A percentile compares a stretch with the other conserved stretches of the same genome.
Conservation (phyloP, 2,329 filamentous ascomycete genomes). For the Microcyclospora tardicrescens region DNA sequence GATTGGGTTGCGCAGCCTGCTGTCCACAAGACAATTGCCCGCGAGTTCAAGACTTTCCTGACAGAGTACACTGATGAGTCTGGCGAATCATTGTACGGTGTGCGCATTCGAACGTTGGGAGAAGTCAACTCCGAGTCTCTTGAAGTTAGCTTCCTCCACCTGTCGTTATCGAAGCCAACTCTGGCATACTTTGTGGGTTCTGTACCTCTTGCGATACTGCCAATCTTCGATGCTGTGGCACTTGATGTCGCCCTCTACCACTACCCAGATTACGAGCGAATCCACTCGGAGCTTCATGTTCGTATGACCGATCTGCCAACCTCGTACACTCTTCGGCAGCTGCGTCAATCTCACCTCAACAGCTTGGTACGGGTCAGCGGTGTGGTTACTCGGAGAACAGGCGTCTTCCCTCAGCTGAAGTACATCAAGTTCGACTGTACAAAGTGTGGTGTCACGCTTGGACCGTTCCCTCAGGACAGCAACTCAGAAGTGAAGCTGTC, state of each 20-base stretch:
- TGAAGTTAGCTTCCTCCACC: slow-evolving; percentile 89
- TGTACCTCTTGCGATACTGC: slow-evolving; percentile 85
- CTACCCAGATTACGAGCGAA: slow-evolving; percentile 94
- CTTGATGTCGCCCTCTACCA: slow-evolving; percentile 93
- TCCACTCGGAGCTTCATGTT: slow-evolving; percentile 95
- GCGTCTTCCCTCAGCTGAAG: slow-evolving; percentile 94
- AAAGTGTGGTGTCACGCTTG: slow-evolving; percentile 83
- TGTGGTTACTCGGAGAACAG: slow-evolving; percentile 84
- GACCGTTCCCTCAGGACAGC: slow-evolving; percentile 94
- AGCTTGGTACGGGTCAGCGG: slow-evolving; percentile 88
- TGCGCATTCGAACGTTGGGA: slow-evolving; percentile 86
- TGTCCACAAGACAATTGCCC: slow-evolving; percentile 83
- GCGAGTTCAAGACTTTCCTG: slow-evolving; percentile 94
- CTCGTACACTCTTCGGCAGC: slow-evolving; percentile 85
- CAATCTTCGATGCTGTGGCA: slow-evolving; percentile 90
- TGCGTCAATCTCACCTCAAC: slow-evolving; percentile 91
- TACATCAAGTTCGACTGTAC: slow-evolving; percentile 97
- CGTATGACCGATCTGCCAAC: slow-evolving; percentile 91
- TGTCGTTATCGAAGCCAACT: slow-evolving; percentile 81
- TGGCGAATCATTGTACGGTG: slow-evolving; percentile 86
- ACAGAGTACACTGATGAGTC: slow-evolving; percentile 89
- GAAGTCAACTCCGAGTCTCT: slow-evolving; percentile 93
- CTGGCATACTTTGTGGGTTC: slow-evolving; percentile 94
- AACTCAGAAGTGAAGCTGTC: slow-evolving; percentile 92
- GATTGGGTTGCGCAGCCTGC: slow-evolving; percentile 89